These are phyloP conservation scores for Mucor sp. DNA, from an alignment of 371 early-diverging fungal genomes.

Conservation along the genomic window DNA sequence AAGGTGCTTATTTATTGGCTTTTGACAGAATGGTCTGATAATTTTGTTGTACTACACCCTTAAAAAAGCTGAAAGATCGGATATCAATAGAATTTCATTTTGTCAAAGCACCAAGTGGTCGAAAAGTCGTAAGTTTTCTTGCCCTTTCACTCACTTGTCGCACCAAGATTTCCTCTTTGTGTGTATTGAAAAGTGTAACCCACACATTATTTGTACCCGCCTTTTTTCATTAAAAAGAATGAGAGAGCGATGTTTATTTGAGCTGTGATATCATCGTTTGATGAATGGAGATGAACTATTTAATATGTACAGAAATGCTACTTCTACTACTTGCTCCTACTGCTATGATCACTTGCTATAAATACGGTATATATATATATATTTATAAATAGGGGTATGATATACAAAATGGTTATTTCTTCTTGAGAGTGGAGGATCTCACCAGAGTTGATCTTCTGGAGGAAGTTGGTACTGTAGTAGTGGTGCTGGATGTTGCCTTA, in stretches of 20 bases:
- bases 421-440: background rate
- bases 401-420: conserved; percentile 3
- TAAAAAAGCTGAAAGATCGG: background rate
- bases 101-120: background rate
- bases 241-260: background rate
- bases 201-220: background rate
- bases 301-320: conserved; percentile 1
- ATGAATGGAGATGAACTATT: background rate
- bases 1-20: background rate
- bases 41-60: conserved; percentile 3
- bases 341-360: background rate
- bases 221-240: background rate
- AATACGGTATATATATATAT: conserved; percentile 4
- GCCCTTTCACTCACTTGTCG: background rate
- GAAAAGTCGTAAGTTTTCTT: conserved; percentile 1
- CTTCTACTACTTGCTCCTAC: background rate
- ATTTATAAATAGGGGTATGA: background rate
- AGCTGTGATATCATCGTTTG: background rate
- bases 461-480: background rate
- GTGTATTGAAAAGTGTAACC: conserved; percentile 2
- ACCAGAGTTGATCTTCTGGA: background rate
- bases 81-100: background rate
- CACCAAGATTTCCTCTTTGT: background rate
- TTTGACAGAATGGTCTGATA: conserved; percentile 8
- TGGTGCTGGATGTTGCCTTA: background rate